Base-by-base conservation (phyloP, 768 basidiomycete species). In the Mycena galericulata region DNA sequence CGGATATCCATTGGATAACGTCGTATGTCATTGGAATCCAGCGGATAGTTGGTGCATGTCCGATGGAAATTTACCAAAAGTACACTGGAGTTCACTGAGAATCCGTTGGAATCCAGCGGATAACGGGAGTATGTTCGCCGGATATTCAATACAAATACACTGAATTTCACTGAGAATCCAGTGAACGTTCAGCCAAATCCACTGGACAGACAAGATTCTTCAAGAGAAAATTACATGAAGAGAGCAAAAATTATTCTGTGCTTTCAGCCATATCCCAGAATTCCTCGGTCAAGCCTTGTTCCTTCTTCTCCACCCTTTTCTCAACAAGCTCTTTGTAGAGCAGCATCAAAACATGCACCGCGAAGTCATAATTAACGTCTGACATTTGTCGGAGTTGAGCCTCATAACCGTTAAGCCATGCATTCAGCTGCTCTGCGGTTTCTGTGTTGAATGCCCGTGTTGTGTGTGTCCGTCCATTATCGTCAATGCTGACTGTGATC, bases 371-470 rank as follows among this genome's bases (percentile, higher is more conserved):
- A 32, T 51, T 51, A 2, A 51, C 20, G n/a, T 51, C 20, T 7
- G 50, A 51, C 50, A 51, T 51, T n/a, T 51, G 50, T 18, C 50
- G 50, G 9, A 51, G 30, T 51, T 51, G 50, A 51, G 50, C 50
- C 17, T 51, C 50, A 32, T 51, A 51, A 15, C 50, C 50, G 12
- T 51, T 51, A 7, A 51, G 50, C 50, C 50, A 51, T 5, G 50
- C 50, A 51, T 51, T 51, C 29, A 51, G 30, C 30, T 32, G 30
- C 30, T 51, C 50, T 1, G 50, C 50, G 10, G 53, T 56, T 56
- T 56, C 38, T 6, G 54, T 56, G 38, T 56, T 56, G 38, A 56
- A 56, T 26, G 54, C 54, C 17, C 38, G 54, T 11, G 38, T 40
- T n/a, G 36, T 38, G 26, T 56, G 54, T 40, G 24, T 27, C n/a